phyloP scores from a whole-genome alignment of 352 stramenopile genomes.

The Globisporangium yorkense region DNA sequence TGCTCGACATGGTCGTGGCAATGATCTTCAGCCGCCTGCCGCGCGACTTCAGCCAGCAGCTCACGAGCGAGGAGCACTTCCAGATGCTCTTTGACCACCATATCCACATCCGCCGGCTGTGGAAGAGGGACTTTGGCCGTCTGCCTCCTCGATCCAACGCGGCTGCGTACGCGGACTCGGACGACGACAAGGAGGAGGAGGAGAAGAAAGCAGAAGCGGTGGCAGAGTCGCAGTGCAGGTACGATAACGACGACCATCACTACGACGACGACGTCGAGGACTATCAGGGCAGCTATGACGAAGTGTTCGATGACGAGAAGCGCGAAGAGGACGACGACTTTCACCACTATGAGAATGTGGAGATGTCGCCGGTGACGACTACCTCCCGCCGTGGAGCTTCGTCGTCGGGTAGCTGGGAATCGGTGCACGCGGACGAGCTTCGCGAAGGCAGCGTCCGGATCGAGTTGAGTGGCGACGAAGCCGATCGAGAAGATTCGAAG shows the following conservation, averaged over 20 bases:
- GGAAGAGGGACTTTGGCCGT: slow-evolving; percentile 82
- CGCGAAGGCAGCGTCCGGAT: background rate
- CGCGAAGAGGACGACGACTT: slow-evolving; percentile 9
- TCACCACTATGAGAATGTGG: slow-evolving; percentile 9
- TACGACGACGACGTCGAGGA: slow-evolving; percentile 12
- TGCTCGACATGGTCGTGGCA: slow-evolving; percentile 82
- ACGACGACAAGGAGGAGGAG: slow-evolving; percentile 9
- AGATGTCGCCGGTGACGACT: slow-evolving; percentile 2
- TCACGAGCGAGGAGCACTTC: slow-evolving; percentile 62
- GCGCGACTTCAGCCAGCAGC: slow-evolving; percentile 43
- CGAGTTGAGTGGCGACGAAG: slow-evolving; percentile 4
- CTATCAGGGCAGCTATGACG: background rate
- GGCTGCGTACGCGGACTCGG: slow-evolving; percentile 4
- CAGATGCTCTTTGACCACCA: slow-evolving; percentile 75
- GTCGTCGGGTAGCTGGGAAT: slow-evolving; percentile 29
- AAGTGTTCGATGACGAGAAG: slow-evolving; percentile 6
- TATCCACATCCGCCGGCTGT: slow-evolving; percentile 70
- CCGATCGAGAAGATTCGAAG: slow-evolving; percentile 10
- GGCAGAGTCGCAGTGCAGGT: background rate
- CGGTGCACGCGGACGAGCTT: slow-evolving; percentile 9
- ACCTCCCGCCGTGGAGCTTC: background rate
- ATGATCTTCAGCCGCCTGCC: slow-evolving; percentile 84
- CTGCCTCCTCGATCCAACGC: slow-evolving; percentile 27
- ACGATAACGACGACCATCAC: slow-evolving; percentile 3
- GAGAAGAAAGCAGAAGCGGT: slow-evolving; percentile 8